Evolutionary conservation across 2,329 filamentous ascomycete genomes (phyloP).

Genomic region (Rhynchosporium agropyri): DNA sequence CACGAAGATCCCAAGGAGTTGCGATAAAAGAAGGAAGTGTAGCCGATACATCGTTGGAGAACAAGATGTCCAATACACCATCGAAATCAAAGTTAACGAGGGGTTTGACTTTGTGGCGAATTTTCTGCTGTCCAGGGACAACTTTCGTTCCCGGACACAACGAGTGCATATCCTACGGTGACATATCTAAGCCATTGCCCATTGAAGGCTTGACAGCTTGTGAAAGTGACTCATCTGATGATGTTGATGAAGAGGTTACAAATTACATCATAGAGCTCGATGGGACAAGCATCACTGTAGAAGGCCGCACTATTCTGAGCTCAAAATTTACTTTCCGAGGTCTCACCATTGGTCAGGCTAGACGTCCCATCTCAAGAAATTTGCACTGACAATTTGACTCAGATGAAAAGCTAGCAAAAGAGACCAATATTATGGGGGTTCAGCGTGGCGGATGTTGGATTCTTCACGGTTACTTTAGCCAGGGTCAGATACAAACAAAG

Average conservation of each 20-base stretch:
- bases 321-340: slow-evolving; percentile 6
- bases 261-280: background rate
- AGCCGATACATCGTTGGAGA: slow-evolving; percentile 20
- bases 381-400: too few species aligned
- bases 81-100: slow-evolving; percentile 19
- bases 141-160: background rate
- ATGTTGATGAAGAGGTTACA: background rate
- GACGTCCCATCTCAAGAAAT: too few species aligned
- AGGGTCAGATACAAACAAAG: background rate
- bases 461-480: background rate
- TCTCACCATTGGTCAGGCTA: slow-evolving; percentile 1
- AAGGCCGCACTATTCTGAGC: background rate
- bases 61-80: slow-evolving; percentile 9
- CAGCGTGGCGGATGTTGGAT: slow-evolving; percentile 1
- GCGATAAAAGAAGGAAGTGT: background rate
- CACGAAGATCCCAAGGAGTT: too few species aligned
- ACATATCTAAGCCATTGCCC: too few species aligned
- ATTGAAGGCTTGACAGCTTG: too few species aligned
- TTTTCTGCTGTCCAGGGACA: background rate
- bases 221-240: too few species aligned
- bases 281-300: background rate
- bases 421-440: background rate
- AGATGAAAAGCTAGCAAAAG: background rate
- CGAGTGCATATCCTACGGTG: too few species aligned
- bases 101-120: slow-evolving; percentile 14